A percentile compares a stretch with the other conserved stretches of the same genome.
Evolutionary conservation across 2,329 filamentous ascomycete species (phyloP).

Genomic region (Botryotinia globosa): DNA sequence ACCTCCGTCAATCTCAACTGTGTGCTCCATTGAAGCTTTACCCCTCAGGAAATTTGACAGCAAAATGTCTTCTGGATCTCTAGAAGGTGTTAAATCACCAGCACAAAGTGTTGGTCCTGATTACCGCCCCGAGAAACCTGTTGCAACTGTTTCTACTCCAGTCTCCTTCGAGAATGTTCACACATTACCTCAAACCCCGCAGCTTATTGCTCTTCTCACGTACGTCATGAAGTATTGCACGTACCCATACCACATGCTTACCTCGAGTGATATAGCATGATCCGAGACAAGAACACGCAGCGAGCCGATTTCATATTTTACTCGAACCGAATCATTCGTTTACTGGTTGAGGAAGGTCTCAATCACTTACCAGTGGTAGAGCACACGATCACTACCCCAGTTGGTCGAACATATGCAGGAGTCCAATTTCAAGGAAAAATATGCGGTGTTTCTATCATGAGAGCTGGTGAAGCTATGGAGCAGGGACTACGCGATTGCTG

Average conservation of each 20-base stretch:
- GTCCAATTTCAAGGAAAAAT: slow-evolving; percentile 98
- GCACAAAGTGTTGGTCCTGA: slow-evolving; percentile 71
- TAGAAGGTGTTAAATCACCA: slow-evolving; percentile 17
- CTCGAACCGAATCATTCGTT: slow-evolving; percentile 94
- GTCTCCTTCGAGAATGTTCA: slow-evolving; percentile 84
- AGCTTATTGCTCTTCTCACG: slow-evolving; percentile 96
- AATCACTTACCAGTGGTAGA: slow-evolving; percentile 93
- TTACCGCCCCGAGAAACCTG: slow-evolving; percentile 76
- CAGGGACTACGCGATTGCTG: slow-evolving; percentile 95
- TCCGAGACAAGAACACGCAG: slow-evolving; percentile 83
- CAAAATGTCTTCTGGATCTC: slow-evolving; percentile 10
- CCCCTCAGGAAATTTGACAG: background rate
- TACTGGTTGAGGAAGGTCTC: slow-evolving; percentile 93
- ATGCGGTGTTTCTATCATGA: slow-evolving; percentile 97
- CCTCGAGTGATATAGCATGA: slow-evolving; percentile 64
- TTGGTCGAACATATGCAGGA: slow-evolving; percentile 82
- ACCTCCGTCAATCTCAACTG: background rate
- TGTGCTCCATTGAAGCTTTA: slow-evolving; percentile 1
- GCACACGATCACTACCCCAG: slow-evolving; percentile 85
- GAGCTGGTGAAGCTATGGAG: slow-evolving; percentile 97
- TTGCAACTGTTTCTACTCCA: slow-evolving; percentile 81
- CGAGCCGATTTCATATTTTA: slow-evolving; percentile 99
- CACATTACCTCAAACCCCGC: slow-evolving; percentile 86
- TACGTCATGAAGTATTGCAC: slow-evolving; percentile 49
- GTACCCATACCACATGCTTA: slow-evolving; percentile 16